Percentiles rank a stretch among this genome's conserved stretches.
Conservation (phyloP, 192 early-diverging fungal genomes). For the Diversispora epigaea region DNA sequence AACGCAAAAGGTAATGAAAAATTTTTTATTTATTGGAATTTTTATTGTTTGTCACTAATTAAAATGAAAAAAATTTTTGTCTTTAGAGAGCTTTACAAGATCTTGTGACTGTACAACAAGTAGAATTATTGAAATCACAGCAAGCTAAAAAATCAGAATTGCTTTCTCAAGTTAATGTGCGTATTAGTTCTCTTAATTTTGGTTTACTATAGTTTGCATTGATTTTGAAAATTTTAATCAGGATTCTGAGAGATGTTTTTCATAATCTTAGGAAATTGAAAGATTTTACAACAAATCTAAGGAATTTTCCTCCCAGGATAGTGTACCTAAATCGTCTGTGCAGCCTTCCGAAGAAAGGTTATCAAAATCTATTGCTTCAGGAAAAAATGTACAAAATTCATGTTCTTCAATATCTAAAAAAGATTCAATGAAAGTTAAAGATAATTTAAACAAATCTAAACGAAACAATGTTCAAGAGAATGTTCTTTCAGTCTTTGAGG, state of each 20-base stretch:
- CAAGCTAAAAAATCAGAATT: background rate
- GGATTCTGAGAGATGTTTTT: background rate
- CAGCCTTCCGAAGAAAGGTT: too few species aligned
- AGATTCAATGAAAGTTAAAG: background rate
- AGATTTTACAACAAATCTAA: too few species aligned
- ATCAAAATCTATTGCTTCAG: too few species aligned
- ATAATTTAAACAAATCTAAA: background rate
- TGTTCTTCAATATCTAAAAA: too few species aligned
- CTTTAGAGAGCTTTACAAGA: slow-evolving; percentile 17
- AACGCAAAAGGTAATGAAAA: background rate
- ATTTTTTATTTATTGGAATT: background rate
- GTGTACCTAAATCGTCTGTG: too few species aligned
- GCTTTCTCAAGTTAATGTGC: background rate
- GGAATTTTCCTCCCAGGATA: too few species aligned
- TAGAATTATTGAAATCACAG: background rate
- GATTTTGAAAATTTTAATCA: background rate
- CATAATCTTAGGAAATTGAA: too few species aligned
- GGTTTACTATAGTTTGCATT: background rate
- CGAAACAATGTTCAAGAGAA: background rate
- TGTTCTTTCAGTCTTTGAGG: background rate
- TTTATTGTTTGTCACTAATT: background rate
- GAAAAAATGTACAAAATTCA: too few species aligned
- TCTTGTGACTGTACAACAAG: slow-evolving; percentile 9
- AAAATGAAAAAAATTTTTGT: too few species aligned
- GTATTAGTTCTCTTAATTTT: background rate